Evolutionary conservation across 805 yeast genomes (phyloP).

Genomic region (Zygosaccharomyces rouxii): DNA sequence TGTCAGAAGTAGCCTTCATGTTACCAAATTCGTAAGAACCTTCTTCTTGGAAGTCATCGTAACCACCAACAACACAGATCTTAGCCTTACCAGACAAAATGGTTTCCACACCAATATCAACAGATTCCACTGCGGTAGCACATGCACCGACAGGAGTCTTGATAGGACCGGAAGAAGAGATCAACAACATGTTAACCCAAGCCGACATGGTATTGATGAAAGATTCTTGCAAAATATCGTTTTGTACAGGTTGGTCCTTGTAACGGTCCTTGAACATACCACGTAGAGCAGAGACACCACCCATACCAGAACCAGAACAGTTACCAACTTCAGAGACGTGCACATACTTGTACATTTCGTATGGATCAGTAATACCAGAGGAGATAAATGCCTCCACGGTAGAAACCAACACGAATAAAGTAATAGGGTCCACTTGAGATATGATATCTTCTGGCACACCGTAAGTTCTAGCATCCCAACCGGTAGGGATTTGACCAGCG

Average conservation of each 20-base stretch:
- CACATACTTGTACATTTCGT: conserved; percentile 96
- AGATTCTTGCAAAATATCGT: conserved; percentile 95
- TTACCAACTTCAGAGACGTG: conserved; percentile 98
- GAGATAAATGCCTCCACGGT: conserved; percentile 92
- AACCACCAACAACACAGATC: conserved; percentile 97
- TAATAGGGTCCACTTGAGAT: conserved; percentile 93
- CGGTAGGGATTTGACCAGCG: conserved; percentile 88
- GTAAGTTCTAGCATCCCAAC: conserved; percentile 93
- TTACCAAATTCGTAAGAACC: conserved; percentile 97
- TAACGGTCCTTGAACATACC: conserved; percentile 97
- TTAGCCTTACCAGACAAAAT: conserved; percentile 91
- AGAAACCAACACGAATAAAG: conserved; percentile 86
- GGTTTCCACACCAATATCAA: conserved; percentile 93
- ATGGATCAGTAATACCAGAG: conserved; percentile 97
- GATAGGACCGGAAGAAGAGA: conserved; percentile 97
- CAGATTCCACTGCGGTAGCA: conserved; percentile 98
- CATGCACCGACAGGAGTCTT: conserved; percentile 99
- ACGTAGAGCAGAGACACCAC: conserved; percentile 95
- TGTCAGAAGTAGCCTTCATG: conserved; percentile 97
- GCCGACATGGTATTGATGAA: conserved; percentile 99
- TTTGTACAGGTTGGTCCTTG: conserved; percentile 90
- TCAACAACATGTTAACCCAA: conserved; percentile 97
- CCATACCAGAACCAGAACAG: conserved; percentile 99
- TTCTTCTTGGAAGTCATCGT: conserved; percentile 99
- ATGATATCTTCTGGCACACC: conserved; percentile 94